Evolutionary conservation across 768 basidiomycete genomes (phyloP), one percentile per base, ranked within the genome.

Genomic region (Brasilioporus rufonigricans): DNA sequence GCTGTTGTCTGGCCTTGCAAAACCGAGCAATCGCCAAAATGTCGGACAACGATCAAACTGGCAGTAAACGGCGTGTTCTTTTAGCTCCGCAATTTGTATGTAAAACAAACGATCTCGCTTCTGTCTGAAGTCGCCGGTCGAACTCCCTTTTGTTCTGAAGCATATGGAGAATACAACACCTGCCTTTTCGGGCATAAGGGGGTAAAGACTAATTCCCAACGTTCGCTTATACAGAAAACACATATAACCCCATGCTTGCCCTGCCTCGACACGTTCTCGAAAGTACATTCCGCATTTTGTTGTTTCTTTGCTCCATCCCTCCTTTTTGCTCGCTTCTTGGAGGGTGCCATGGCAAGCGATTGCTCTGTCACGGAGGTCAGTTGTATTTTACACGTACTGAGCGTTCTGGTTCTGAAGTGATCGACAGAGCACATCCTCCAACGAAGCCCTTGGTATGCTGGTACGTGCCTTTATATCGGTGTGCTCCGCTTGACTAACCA

Each of bases 151-250:
- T 71, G 69, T 72, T 53, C 39, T 48, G 19, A 35, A 32, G 45
- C 56, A 53, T 60, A 54, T 57, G 66, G 54, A 27, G n/a, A 36
- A 56, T 57, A 71, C 67, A 71, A 71, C 60, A 55, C 60, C 21
- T 72, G 43, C 69, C 69, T 66, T 66, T 61, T 68, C 47, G 27
- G 64, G 69, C 16, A 71, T 58, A 71, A 71, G 55, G 66, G 41
- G 58, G 46, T 14, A 35, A 43, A 48, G 51, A 57, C 56, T 47
- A 41, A 48, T 48, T 41, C 39, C 57, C 48, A 50, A 35, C 38
- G 50, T 35, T 53, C 57, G 64, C 50, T 47, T 55, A 50, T 48
- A 38, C 19, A 41, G 27, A 27, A 32, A 31, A 5, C 27, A 38
- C 48, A 50, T 64, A 61, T 57, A 67, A 65, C 52, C 43, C 49